Conservation (phyloP, 371 early-diverging fungal genomes). For the Rhizopus sp. region DNA sequence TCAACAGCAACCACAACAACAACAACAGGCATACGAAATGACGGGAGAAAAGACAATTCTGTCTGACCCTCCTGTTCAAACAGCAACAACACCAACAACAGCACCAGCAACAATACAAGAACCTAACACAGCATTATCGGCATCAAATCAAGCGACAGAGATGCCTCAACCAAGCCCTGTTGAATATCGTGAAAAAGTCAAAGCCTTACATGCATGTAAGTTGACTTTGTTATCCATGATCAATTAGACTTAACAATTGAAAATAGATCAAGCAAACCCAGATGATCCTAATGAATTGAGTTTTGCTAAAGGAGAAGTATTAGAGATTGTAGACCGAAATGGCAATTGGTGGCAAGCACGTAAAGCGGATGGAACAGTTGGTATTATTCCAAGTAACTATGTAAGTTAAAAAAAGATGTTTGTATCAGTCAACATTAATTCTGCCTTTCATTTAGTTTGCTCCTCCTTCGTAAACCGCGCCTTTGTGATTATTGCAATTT, state of each 20-base stretch:
- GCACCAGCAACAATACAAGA: too few relatives aligned
- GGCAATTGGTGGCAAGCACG: constrained; percentile 94
- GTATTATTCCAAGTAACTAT: constrained; percentile 91
- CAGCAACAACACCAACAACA: not conserved
- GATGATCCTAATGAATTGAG: constrained; percentile 87
- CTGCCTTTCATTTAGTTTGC: not conserved
- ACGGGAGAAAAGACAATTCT: constrained; percentile 33
- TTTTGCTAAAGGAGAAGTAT: constrained; percentile 78
- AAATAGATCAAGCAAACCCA: constrained; percentile 68
- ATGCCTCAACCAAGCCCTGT: not conserved
- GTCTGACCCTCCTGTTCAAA: constrained; percentile 3
- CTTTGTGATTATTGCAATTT: not conserved
- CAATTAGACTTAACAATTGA: too few relatives aligned
- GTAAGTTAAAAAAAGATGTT: constrained; percentile 23
- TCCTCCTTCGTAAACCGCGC: not conserved
- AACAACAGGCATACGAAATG: constrained; percentile 31
- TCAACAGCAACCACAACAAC: constrained; percentile 16
- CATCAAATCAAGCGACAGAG: too few relatives aligned
- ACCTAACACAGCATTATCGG: too few relatives aligned
- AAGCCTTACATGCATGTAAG: constrained; percentile 31
- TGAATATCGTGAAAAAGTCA: constrained; percentile 40
- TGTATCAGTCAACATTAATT: not conserved
- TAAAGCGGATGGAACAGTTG: constrained; percentile 70
- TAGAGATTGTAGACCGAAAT: constrained; percentile 82
- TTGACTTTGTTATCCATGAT: constrained; percentile 6